A percentile compares a stretch with the other conserved stretches of the same genome.
Conservation (phyloP, 2,329 filamentous ascomycete species). For the Neofusicoccum laricinum region DNA sequence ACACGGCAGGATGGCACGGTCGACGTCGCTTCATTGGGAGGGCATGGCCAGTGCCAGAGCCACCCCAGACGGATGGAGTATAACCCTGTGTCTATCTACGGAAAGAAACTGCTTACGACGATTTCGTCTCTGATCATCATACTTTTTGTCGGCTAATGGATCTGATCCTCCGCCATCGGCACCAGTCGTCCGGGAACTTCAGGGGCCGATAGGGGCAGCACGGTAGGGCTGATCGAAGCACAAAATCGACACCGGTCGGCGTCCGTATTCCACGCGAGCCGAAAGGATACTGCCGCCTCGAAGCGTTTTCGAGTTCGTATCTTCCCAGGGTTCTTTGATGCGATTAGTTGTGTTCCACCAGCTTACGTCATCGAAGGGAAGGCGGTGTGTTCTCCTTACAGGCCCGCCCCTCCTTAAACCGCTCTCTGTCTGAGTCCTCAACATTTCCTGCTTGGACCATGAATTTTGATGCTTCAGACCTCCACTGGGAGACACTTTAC, state of each 20-base stretch:
- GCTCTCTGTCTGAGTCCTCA: background rate
- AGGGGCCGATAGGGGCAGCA: slow-evolving; percentile 2
- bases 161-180: background rate
- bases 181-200: background rate
- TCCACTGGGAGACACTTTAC: slow-evolving; percentile 2
- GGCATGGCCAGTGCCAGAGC: background rate
- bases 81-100: background rate
- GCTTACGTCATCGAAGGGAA: slow-evolving; percentile 10
- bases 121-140: background rate
- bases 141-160: background rate
- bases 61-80: background rate
- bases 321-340: background rate
- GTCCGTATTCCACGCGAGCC: background rate
- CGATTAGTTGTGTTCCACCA: background rate
- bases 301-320: background rate
- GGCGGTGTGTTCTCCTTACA: slow-evolving; percentile 11
- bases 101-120: background rate
- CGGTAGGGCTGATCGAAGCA: background rate
- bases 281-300: background rate
- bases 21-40: background rate
- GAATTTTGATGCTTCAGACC: slow-evolving; percentile 5
- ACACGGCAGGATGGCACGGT: background rate
- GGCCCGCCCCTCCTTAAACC: background rate
- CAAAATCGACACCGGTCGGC: background rate
- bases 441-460: background rate